phyloP scores from a whole-genome alignment of 768 basidiomycete genomes.

The Tylopilus sp. region DNA sequence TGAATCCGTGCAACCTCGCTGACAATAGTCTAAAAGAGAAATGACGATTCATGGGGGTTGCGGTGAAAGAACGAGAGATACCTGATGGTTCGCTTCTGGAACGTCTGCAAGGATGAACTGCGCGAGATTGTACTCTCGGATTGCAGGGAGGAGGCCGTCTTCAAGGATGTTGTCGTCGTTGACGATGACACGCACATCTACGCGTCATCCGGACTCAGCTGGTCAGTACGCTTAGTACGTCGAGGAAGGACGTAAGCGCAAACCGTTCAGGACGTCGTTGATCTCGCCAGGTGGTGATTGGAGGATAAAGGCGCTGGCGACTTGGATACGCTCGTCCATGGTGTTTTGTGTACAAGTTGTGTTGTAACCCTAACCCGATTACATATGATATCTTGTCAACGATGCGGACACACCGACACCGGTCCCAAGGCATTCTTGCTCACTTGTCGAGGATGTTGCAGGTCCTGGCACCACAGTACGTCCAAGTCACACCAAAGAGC shows the following conservation, averaged over 20 bases:
- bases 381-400: constrained; percentile 14
- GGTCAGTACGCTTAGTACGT: background rate
- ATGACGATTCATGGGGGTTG: background rate
- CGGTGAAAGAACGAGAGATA: constrained; percentile 25
- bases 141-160: constrained; percentile 68
- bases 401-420: constrained; percentile 25
- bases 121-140: constrained; percentile 81
- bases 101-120: constrained; percentile 89
- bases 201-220: constrained; percentile 1
- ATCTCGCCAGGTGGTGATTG: constrained; percentile 96
- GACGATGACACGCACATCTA: constrained; percentile 90
- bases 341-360: background rate
- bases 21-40: constrained; percentile 65
- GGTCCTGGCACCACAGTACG: constrained; percentile 34
- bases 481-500: background rate
- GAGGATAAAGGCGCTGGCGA: constrained; percentile 74
- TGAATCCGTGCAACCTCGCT: constrained; percentile 64
- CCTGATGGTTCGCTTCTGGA: constrained; percentile 74
- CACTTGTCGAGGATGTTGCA: constrained; percentile 32
- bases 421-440: constrained; percentile 31
- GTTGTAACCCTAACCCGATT: constrained; percentile 25
- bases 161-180: constrained; percentile 83
- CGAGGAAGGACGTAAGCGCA: constrained; percentile 7
- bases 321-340: constrained; percentile 57
- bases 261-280: constrained; percentile 92